Conservation (phyloP, 192 early-diverging fungal genomes). For the Geranomyces variabilis region DNA sequence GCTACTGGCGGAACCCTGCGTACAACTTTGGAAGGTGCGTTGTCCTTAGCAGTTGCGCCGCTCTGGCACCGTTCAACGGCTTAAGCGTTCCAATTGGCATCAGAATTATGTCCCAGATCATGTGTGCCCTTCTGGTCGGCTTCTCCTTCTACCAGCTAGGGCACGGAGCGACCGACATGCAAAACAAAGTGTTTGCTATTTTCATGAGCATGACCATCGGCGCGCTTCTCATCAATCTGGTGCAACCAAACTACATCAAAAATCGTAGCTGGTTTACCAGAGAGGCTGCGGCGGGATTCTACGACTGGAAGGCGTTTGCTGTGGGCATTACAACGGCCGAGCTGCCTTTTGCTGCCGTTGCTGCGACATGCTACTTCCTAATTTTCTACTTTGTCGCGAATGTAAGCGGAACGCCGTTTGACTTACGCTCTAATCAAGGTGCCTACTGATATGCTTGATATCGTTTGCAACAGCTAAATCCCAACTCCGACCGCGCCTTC, state of each 20-base stretch:
- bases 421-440: no score
- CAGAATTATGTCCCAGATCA: slow-evolving; percentile 32
- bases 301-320: slow-evolving; percentile 69
- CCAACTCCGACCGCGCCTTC: slow-evolving; percentile 47
- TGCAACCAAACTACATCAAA: slow-evolving; percentile 50
- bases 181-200: slow-evolving; percentile 72
- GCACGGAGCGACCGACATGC: slow-evolving; percentile 52
- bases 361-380: slow-evolving; percentile 68
- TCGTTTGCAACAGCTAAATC: slow-evolving; percentile 41
- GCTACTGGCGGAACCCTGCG: slow-evolving; percentile 73
- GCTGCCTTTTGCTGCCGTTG: slow-evolving; percentile 68
- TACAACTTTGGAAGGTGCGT: slow-evolving; percentile 69
- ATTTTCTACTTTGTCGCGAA: slow-evolving; percentile 62
- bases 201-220: slow-evolving; percentile 71
- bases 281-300: slow-evolving; percentile 69
- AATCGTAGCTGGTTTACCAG: slow-evolving; percentile 64
- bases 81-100: no score
- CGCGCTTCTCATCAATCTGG: slow-evolving; percentile 69
- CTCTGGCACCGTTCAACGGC: neutral
- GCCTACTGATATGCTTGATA: no score
- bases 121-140: slow-evolving; percentile 66
- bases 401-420: neutral
- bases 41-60: slow-evolving; percentile 61
- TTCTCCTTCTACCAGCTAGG: slow-evolving; percentile 75
- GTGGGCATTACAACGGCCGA: slow-evolving; percentile 67